Percentiles rank a stretch among this genome's conserved stretches.
phyloP scores from a whole-genome alignment of 2,329 filamentous ascomycete species.

The Dothideomycetes sp. region DNA sequence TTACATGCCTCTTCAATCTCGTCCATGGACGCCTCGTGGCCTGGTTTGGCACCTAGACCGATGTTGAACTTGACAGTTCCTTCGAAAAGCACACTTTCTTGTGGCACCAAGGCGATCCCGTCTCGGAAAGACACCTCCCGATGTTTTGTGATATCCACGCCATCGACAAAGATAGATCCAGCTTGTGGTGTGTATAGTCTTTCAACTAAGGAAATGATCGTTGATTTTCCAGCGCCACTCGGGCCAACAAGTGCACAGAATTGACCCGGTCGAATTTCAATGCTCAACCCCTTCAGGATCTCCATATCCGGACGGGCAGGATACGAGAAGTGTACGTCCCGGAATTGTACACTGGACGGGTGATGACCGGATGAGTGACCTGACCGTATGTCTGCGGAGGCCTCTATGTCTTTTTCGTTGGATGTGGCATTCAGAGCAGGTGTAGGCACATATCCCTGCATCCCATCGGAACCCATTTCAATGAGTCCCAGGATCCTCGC shows the following conservation, averaged over 20 bases:
- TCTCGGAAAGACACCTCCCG: slow-evolving; percentile 28
- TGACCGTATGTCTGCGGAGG: slow-evolving; percentile 10
- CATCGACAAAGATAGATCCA: slow-evolving; percentile 51
- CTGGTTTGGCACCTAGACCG: slow-evolving; percentile 35
- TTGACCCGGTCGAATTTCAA: slow-evolving; percentile 24
- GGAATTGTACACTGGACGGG: slow-evolving; percentile 37
- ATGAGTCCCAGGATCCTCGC: slow-evolving; percentile 41
- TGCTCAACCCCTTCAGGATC: slow-evolving; percentile 36
- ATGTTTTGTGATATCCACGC: slow-evolving; percentile 24
- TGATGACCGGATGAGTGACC: slow-evolving; percentile 9
- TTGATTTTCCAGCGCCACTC: slow-evolving; percentile 29
- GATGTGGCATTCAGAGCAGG: neutral
- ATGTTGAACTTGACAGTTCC: slow-evolving; percentile 32
- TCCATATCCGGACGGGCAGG: slow-evolving; percentile 48
- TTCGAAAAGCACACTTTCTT: slow-evolving; percentile 38
- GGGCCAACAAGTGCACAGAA: slow-evolving; percentile 31
- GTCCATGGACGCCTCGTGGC: slow-evolving; percentile 41
- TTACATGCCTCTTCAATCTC: slow-evolving; percentile 58
- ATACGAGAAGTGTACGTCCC: slow-evolving; percentile 53
- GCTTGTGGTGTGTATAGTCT: slow-evolving; percentile 50
- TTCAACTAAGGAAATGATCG: slow-evolving; percentile 28
- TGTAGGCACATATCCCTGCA: slow-evolving; percentile 8
- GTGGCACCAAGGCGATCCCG: slow-evolving; percentile 33
- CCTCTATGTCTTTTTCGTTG: slow-evolving; percentile 20
- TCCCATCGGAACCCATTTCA: slow-evolving; percentile 19